Evolutionary conservation across 148 eudicot genomes (phyloP).

Genomic region (Pharnaceum exiguum): DNA sequence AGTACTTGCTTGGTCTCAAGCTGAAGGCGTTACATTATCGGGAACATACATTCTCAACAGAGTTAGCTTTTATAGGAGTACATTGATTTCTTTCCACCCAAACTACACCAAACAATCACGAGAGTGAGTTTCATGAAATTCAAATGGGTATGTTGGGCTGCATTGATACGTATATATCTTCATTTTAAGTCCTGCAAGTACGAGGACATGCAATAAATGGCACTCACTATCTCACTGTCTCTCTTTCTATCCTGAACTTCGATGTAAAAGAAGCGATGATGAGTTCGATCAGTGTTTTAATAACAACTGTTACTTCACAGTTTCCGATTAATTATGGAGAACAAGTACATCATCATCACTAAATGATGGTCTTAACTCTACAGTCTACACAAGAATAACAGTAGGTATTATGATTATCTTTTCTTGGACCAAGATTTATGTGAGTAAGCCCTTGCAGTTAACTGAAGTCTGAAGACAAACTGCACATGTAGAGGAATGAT

Average conservation of each 20-base stretch:
- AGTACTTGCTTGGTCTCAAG: no score
- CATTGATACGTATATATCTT: no score
- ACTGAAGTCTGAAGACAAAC: conserved; percentile 4
- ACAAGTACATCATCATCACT: conserved; percentile 15
- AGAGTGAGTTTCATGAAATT: background rate
- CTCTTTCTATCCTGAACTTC: background rate
- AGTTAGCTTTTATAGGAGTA: no score
- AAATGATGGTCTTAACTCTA: conserved; percentile 15
- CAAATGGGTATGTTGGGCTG: conserved; percentile 2
- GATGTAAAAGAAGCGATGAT: background rate
- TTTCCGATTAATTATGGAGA: background rate
- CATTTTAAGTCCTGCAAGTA: conserved; percentile 6
- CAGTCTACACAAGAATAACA: conserved; percentile 8
- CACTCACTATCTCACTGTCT: conserved; percentile 1
- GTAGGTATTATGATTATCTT: background rate
- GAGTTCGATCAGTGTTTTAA: background rate
- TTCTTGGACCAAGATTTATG: background rate
- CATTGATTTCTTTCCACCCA: background rate
- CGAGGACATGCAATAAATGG: conserved; percentile 16
- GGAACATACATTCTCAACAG: no score
- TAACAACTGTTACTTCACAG: background rate
- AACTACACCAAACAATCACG: conserved; percentile 2
- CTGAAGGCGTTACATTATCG: no score
- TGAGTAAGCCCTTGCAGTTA: background rate
- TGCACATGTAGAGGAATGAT: background rate